Base-by-base conservation (phyloP, 352 stramenopile species). In the Peronospora belbahrii region DNA sequence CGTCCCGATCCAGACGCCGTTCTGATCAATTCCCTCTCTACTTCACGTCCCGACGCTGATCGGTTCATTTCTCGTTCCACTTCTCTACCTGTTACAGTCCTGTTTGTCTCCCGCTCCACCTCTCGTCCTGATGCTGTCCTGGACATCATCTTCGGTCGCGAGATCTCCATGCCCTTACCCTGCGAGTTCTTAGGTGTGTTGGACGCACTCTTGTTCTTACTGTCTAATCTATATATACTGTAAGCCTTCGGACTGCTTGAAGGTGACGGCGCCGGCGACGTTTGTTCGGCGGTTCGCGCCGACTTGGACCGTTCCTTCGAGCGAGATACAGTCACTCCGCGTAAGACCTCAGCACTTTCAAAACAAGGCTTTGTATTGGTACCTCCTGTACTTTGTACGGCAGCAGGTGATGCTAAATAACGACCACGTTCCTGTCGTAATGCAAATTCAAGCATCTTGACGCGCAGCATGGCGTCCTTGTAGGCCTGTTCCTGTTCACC, bases 361-460 rank as follows among this genome's bases (percentile, higher is more conserved):
- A 44, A 57, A 2, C 49, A 45, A 2, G 51, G 37, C 39, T 60
- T 73, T 2, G 18, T 53, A 18, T 15, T 23, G 37, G 44, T 5
- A 3, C 52, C 41, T 4, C 57, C 61, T 10, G 59, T 84, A 28
- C 59, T 88, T n/a, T 45, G 43, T 0, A 89, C 74, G 0, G 75
- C 76, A 9, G 77, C 75, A 1, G 79, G 74, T 9, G 79, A 89
- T 20, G 81, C 74, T 15, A 94, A 47, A 50, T 94, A 94, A 32
- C 82, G 67, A 0, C 78, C 78, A 24, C 78, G 75, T 37, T 89
- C 78, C 55, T 89, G 79, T 2, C 74, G 73, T 33, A 94, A 55
- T 39, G 82, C 82, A 52, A 90, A 94, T 42, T 94, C 79, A 54
- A 94, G 77, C 82, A 94, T 94, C 59, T 94, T 94, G 31, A 94